Evolutionary conservation across 2,329 filamentous ascomycete genomes (phyloP).

Genomic region (Dothideomycetes sp.): DNA sequence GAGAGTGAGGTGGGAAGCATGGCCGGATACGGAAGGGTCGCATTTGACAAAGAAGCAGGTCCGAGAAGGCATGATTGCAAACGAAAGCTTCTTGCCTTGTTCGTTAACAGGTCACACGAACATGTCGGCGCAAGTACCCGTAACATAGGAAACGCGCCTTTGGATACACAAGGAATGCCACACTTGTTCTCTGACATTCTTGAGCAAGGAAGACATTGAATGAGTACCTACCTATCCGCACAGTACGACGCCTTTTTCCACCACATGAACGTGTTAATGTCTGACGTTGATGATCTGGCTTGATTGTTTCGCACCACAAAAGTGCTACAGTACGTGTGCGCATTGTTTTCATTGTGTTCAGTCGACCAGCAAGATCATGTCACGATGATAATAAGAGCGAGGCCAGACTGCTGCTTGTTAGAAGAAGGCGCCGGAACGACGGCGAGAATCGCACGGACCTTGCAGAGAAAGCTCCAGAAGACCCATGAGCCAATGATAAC

Average conservation of each 20-base stretch:
- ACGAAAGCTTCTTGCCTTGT: conserved; percentile 2
- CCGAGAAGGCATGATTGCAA: conserved; percentile 4
- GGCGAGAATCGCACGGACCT: conserved; percentile 2
- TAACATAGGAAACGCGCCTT: neutral
- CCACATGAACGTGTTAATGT: no score
- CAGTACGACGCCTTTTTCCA: no score
- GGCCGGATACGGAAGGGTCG: conserved; percentile 3
- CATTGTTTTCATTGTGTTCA: no score
- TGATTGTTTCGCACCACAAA: no score
- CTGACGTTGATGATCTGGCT: no score
- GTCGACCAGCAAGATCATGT: no score
- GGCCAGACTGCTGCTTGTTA: no score
- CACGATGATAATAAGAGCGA: no score
- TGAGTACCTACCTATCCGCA: no score
- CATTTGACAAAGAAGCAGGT: neutral
- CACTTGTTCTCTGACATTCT: neutral
- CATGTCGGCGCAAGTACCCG: neutral
- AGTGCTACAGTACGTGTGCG: no score
- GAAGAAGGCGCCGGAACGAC: neutral
- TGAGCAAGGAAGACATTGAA: neutral
- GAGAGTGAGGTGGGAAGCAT: conserved; percentile 4
- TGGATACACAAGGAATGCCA: conserved; percentile 8
- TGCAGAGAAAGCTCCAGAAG: conserved; percentile 4
- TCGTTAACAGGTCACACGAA: neutral
- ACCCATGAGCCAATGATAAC: conserved; percentile 3